Percentiles rank a stretch among this genome's conserved stretches.
These are phyloP conservation scores for Fusarium piperis DNA, from an alignment of 2,329 filamentous ascomycete species.

Conservation along the genomic window DNA sequence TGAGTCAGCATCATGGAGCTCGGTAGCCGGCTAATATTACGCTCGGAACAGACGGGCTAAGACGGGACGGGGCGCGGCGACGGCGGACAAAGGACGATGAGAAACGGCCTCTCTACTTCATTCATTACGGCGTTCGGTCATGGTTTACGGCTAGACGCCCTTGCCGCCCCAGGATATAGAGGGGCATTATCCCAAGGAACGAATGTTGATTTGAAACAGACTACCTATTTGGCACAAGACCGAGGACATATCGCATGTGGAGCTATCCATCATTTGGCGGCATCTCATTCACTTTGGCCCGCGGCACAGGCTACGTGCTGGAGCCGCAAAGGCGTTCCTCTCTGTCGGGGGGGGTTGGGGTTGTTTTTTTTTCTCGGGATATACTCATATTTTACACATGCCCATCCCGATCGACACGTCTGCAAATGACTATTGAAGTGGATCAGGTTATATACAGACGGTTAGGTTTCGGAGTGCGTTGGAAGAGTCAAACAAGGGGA, in stretches of 20 bases:
- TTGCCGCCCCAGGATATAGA: conserved; percentile 29
- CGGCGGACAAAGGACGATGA: conserved; percentile 30
- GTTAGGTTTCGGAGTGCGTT: conserved; percentile 13
- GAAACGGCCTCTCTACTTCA: conserved; percentile 37
- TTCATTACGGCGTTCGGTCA: conserved; percentile 38
- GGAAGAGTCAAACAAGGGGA: conserved; percentile 11
- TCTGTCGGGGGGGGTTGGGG: conserved; percentile 8
- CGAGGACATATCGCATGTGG: conserved; percentile 18
- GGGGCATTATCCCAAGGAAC: conserved; percentile 25
- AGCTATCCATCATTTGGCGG: conserved; percentile 30
- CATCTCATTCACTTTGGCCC: conserved; percentile 30
- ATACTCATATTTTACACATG: conserved; percentile 28
- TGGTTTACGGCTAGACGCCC: conserved; percentile 35
- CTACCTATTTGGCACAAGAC: conserved; percentile 22
- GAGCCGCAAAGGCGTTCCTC: conserved; percentile 24
- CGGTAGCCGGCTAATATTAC: conserved; percentile 11
- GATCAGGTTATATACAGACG: conserved; percentile 26
- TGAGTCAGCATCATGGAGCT: conserved; percentile 2
- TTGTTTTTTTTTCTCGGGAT: conserved; percentile 12
- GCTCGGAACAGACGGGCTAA: conserved; percentile 18
- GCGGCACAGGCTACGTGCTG: conserved; percentile 15
- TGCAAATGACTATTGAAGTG: conserved; percentile 22
- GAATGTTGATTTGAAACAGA: conserved; percentile 31
- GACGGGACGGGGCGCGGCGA: conserved; percentile 6
- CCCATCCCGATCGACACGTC: conserved; percentile 23